Conservation (phyloP, 2,329 filamentous ascomycete genomes). For the Cordyceps tenuipes region DNA sequence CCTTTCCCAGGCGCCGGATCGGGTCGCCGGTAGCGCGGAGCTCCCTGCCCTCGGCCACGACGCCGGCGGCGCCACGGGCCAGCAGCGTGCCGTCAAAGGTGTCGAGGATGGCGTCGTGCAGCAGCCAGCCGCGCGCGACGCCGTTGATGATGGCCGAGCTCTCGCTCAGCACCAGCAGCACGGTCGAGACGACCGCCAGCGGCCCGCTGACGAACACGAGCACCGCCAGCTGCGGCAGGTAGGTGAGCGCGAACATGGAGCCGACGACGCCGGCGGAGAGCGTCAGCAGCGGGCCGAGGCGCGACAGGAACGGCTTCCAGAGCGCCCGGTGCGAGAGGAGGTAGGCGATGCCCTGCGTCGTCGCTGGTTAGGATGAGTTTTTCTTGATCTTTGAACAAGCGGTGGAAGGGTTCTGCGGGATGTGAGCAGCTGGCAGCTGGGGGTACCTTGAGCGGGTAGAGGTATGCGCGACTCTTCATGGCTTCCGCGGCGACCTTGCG, state of each 20-base stretch:
- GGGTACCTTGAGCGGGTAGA: conserved; percentile 70
- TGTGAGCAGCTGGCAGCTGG: no score
- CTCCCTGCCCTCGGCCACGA: conserved; percentile 69
- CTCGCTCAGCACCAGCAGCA: conserved; percentile 58
- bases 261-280: conserved; percentile 65
- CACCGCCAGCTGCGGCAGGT: conserved; percentile 74
- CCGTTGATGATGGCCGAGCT: conserved; percentile 50
- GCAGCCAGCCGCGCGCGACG: conserved; percentile 60
- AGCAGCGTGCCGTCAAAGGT: conserved; percentile 74
- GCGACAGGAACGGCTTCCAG: conserved; percentile 51
- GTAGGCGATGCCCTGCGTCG: conserved; percentile 48
- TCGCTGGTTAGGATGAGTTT: background rate
- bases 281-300: conserved; percentile 52
- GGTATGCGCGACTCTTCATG: conserved; percentile 66
- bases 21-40: conserved; percentile 42
- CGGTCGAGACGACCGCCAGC: conserved; percentile 63
- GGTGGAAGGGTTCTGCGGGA: background rate
- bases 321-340: conserved; percentile 46
- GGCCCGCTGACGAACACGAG: conserved; percentile 81
- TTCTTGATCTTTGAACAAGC: background rate
- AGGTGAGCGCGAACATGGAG: conserved; percentile 83
- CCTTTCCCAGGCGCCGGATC: conserved; percentile 47
- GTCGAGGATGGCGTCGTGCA: conserved; percentile 76
- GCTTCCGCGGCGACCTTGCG: conserved; percentile 58
- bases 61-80: conserved; percentile 38